Percentiles rank a stretch among this genome's conserved stretches.
Evolutionary conservation across 75 land plant species (phyloP).

Genomic region (Sequoia sempervirens): DNA sequence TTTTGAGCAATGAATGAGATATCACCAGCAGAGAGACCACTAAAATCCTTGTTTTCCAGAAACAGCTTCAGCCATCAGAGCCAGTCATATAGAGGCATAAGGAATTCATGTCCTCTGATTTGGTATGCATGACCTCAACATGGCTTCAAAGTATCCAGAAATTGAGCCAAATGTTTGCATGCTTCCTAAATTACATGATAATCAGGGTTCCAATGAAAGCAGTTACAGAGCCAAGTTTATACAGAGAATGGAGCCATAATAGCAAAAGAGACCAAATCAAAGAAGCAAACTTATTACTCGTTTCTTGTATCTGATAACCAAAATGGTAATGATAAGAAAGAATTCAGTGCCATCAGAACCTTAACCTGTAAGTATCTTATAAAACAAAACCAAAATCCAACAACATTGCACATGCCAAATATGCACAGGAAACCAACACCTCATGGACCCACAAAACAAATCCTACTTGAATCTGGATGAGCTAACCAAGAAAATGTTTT

Average conservation of each 20-base stretch:
- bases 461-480: background rate
- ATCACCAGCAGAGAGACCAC: background rate
- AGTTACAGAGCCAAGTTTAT: background rate
- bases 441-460: background rate
- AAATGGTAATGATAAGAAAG: background rate
- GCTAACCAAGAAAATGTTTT: background rate
- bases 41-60: background rate
- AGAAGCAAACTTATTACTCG: background rate
- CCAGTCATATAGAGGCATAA: background rate
- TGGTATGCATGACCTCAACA: background rate
- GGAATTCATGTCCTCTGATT: background rate
- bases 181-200: background rate
- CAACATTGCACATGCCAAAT: background rate
- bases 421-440: background rate
- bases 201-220: background rate
- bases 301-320: background rate
- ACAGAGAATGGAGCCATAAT: background rate
- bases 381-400: background rate
- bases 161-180: background rate
- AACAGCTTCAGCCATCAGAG: background rate
- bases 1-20: background rate
- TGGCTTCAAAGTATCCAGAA: background rate
- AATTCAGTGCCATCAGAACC: background rate
- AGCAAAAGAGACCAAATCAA: background rate
- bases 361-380: background rate